Percentiles rank a stretch among this genome's conserved stretches.
Conservation (phyloP, 345 rosid species). For the Anastatica hierochuntica region DNA sequence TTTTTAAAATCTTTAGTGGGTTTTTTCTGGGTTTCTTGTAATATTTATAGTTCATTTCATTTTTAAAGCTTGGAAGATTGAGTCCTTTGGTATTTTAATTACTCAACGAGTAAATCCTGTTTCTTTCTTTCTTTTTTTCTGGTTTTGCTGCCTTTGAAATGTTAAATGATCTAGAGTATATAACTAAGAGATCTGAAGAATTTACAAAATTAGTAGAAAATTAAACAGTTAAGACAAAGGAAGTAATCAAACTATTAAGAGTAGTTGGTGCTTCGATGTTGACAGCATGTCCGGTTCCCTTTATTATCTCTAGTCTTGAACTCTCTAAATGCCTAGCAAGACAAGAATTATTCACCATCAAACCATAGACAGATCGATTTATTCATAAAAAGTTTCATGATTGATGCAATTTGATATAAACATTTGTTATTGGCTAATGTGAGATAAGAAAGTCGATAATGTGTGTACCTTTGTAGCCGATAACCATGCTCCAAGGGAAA, state of each 20-base stretch:
- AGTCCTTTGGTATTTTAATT: not conserved
- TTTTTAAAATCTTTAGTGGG: not conserved
- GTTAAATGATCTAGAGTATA: not conserved
- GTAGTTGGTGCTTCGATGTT: slow-evolving; percentile 51
- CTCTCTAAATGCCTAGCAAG: slow-evolving; percentile 42
- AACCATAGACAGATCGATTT: too few relatives aligned
- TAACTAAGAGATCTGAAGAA: not conserved
- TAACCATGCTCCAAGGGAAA: slow-evolving; percentile 57
- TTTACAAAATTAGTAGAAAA: not conserved
- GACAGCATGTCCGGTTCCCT: slow-evolving; percentile 60
- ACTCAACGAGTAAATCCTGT: not conserved
- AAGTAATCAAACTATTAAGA: slow-evolving; percentile 37
- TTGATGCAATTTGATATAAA: too few relatives aligned
- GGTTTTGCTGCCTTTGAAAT: not conserved
- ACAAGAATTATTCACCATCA: not conserved
- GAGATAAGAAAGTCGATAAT: too few relatives aligned
- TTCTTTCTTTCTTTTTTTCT: not conserved
- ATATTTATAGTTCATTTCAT: not conserved
- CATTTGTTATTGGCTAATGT: too few relatives aligned
- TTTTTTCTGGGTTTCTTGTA: not conserved
- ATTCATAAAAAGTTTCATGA: too few relatives aligned
- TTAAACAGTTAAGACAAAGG: slow-evolving; percentile 38
- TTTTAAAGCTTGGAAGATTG: too few relatives aligned
- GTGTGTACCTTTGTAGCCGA: slow-evolving; percentile 57
- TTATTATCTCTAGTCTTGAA: slow-evolving; percentile 55